phyloP scores from a whole-genome alignment of 805 yeast species.

The Kuraishia piskuri region DNA sequence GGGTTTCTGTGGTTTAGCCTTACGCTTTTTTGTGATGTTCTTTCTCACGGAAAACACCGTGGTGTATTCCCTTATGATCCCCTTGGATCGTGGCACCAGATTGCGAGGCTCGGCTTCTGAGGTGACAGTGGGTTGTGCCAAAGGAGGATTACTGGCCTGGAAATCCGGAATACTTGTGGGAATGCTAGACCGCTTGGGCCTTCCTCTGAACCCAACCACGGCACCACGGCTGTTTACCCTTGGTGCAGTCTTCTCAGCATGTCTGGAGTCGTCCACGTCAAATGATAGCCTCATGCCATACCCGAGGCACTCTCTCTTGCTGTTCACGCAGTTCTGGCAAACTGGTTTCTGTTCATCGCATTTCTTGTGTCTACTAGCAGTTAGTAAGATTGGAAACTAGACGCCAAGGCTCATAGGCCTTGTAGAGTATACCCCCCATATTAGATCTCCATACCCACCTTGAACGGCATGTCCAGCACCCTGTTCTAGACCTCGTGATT shows the following conservation, averaged over 20 bases:
- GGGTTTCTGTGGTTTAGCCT: too few species aligned
- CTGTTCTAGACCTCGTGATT: not conserved
- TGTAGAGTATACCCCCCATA: too few species aligned
- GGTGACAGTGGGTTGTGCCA: too few species aligned
- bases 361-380: not conserved
- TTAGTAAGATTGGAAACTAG: not conserved
- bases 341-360: constrained; percentile 1
- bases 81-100: not conserved
- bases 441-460: not conserved
- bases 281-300: not conserved
- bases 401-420: too few species aligned
- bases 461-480: not conserved
- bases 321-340: not conserved
- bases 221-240: not conserved
- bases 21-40: not conserved
- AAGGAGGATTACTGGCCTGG: too few species aligned
- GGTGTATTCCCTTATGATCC: not conserved
- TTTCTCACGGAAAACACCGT: not conserved
- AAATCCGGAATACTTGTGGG: too few species aligned
- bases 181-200: not conserved
- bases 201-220: not conserved
- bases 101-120: not conserved
- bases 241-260: not conserved
- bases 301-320: not conserved
- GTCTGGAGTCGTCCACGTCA: constrained; percentile 1